These are phyloP conservation scores for Saturnispora dispora DNA, from an alignment of 805 yeast species.

Conservation along the genomic window DNA sequence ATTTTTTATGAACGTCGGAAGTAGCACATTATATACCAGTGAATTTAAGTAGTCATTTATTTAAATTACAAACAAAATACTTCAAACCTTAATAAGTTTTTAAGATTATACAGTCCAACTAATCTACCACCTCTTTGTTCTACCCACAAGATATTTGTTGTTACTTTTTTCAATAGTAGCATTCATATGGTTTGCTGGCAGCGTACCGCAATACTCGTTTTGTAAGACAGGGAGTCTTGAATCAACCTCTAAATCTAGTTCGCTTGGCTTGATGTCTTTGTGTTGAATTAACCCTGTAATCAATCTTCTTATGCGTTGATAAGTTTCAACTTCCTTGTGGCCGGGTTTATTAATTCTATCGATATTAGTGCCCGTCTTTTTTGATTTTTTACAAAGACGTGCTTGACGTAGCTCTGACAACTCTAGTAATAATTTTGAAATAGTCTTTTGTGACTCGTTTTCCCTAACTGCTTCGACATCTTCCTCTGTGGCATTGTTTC, in stretches of 20 bases:
- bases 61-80: not conserved
- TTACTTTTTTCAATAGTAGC: constrained; percentile 6
- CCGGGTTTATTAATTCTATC: constrained; percentile 5
- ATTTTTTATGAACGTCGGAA: not conserved
- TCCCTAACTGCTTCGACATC: constrained; percentile 20
- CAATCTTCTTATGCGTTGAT: constrained; percentile 29
- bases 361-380: constrained; percentile 6
- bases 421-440: constrained; percentile 38
- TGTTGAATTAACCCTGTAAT: constrained; percentile 31
- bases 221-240: constrained; percentile 55
- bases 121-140: constrained; percentile 6
- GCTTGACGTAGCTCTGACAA: constrained; percentile 42
- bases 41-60: no score
- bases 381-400: constrained; percentile 23
- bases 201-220: constrained; percentile 65
- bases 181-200: constrained; percentile 45
- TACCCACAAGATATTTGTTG: not conserved
- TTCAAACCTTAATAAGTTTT: not conserved
- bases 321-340: constrained; percentile 6
- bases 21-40: not conserved
- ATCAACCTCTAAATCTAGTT: constrained; percentile 30
- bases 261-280: constrained; percentile 24
- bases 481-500: constrained; percentile 18
- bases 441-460: constrained; percentile 27
- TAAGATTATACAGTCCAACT: not conserved